Evolutionary conservation across 1,284 basidiomycete species (phyloP).

Genomic region (Spongiforma sp.): DNA sequence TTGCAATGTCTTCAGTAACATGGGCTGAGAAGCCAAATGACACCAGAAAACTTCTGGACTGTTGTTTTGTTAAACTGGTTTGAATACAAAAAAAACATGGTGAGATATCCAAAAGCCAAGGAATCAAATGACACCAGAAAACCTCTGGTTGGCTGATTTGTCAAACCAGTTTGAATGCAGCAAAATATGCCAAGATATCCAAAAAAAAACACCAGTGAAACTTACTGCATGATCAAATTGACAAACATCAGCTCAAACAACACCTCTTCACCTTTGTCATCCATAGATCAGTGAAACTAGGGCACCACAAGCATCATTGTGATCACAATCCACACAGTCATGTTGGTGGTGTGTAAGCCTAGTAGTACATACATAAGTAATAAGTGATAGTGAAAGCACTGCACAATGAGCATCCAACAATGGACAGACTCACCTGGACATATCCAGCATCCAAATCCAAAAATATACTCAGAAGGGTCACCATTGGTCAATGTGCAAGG

Average conservation of each 20-base stretch:
- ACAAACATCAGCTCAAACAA: conserved; percentile 13
- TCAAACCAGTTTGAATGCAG: neutral
- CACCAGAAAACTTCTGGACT: too few species aligned
- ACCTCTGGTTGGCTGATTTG: neutral
- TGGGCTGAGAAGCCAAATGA: too few species aligned
- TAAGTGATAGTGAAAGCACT: neutral
- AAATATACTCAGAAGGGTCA: conserved; percentile 10
- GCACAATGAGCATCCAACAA: neutral
- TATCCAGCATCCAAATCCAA: conserved; percentile 32
- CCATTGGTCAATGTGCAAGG: conserved; percentile 20
- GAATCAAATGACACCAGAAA: conserved; percentile 3
- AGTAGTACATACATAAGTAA: neutral
- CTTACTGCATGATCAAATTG: conserved; percentile 8
- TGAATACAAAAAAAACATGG: too few species aligned
- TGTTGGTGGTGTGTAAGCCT: conserved; percentile 23
- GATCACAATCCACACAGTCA: conserved; percentile 24
- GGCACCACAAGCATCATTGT: conserved; percentile 30
- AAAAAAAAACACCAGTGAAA: too few species aligned
- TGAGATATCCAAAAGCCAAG: too few species aligned
- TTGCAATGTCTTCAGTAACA: neutral
- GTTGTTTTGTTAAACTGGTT: too few species aligned
- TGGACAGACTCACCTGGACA: conserved; percentile 23
- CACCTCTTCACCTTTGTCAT: conserved; percentile 15
- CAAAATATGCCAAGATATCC: neutral
- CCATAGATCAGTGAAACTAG: conserved; percentile 24